Evolutionary conservation across 2,329 filamentous ascomycete genomes (phyloP), one percentile per base, ranked within the genome.

Genomic region (Onygenales sp.): DNA sequence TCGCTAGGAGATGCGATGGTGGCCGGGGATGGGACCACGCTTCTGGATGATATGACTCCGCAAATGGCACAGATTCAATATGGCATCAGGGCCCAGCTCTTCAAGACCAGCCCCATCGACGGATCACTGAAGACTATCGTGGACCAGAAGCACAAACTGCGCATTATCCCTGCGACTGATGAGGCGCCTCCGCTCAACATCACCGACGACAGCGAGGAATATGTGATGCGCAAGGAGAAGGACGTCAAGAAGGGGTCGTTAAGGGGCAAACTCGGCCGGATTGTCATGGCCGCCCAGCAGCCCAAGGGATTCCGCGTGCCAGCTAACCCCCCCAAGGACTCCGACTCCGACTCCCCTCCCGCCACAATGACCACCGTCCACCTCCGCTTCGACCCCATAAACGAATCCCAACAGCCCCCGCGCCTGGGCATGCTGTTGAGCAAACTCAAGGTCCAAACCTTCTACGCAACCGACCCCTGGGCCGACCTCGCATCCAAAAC

Each of bases 11-110:
- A 84, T 54, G 69, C 76, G 7, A 75, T 77, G 60, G 65, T 78
- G n/a, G 71, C 74, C 45, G 73, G 73, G 27, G 72, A 75, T 56
- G 77, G 77, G 8, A 72, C 71, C 37, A 67, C 67, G 2, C 63
- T 80, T 14, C 70, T 81, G 42, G 81, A 86, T 61, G 83, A 86
- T 59, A 70, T 85, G 62, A 72, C 79, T 2, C 83, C 83, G 0
- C 75, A 81, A 7, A 85, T 85, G 82, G 71, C 75, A 36, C 79
- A 75, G 61, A 77, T 86, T 45, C 69, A 71, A 2, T 86, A 86
- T 60, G 72, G 70, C 1, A 70, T 86, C 53, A 72, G 75, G 36
- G 74, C 74, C 9, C 72, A 71, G 36, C 63, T 82, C 17, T 62
- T 70, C 8, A 74, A 71, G 51, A 50, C 52, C 52, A 60, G 43